Evolutionary conservation across 768 basidiomycete genomes (phyloP), one percentile per base, ranked within the genome.

Genomic region (Podaxis sp.): DNA sequence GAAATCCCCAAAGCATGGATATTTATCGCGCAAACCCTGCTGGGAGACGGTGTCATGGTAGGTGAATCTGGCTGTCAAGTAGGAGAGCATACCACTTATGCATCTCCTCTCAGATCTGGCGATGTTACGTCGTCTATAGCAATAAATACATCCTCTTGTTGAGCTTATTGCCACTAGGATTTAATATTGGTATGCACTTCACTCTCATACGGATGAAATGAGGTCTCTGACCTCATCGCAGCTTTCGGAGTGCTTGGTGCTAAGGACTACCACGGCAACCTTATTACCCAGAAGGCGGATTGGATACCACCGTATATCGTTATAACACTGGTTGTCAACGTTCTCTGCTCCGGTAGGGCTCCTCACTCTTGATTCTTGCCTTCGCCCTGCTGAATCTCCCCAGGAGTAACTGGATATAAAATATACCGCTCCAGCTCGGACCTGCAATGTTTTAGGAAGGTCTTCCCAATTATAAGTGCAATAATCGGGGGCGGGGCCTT

Each of bases 1-100:
- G 60, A 61, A 57, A 65, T n/a, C 9, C 39, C 22, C 28, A 65
- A 62, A 54, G 24, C 61, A 8, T 54, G 30, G 24, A 6, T 54
- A 9, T 46, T 62, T 19, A 48, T 62, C 36, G 33, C 42, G 1
- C 61, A 62, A 39, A 54, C 61, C 17, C n/a, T 62, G 30, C 52
- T 62, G 8, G 61, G 61, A 33, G 61, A 62, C 19, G 61, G 42
- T 15, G 44, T 62, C 42, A 55, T 62, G 61, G 61, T 62, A 44
- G 8, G 52, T 6, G 24, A 9, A 33, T 44, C 26, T 8, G n/a
- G 8, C 33, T 4, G 2, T n/a, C 39, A 28, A 46, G 15, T 9
- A 3, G 28, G 13, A 55, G n/a, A 6, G 11, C 3, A 7, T 19
- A 22, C 24, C 15, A 1, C 58, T 38, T n/a, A 9, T 52, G 1